Evolutionary conservation across 305 asterid genomes (phyloP), one percentile per base, ranked within the genome.

Genomic region (Solanum hybrid): DNA sequence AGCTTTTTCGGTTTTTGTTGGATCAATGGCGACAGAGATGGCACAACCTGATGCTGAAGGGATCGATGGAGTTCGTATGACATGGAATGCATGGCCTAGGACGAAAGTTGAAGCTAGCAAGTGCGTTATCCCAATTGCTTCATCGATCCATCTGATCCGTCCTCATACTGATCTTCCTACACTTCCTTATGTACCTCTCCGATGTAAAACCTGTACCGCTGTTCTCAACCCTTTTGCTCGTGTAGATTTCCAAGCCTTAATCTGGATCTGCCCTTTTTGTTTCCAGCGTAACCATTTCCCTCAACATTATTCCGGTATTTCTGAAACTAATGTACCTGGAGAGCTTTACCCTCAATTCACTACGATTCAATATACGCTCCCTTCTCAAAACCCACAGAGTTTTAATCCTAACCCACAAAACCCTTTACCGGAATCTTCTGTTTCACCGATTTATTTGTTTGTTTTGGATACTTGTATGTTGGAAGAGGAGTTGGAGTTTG

Each of bases 191-290:
- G 38, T 91, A 5, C 99, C 99, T 1, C 96, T 97, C 85, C 94
- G 95, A 66, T 97, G 99, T 95, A 96, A 94, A 86, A 93, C 98
- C 31, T 98, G 99, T 87, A 66, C 98, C 31, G 89, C 98, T 16
- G 94, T 95, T 73, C 88, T 98, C 91, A 96, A 96, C 93, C 97
- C 99, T 36, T 96, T 91, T 35, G 93, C 97, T 93, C 97, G 98
- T 56, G 96, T 96, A 17, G 99, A 98, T 93, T 95, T 95, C 94
- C 91, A 94, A 34, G 99, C 97, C 27, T 93, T 93, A 76, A 93
- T 96, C 73, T 98, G 99, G 99, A 98, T 96, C 98, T 98, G 99
- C 87, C 99, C 99, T 1, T 95, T 98, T 38, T 98, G 99, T 93
- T 95, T 93, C 75, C 99, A 96, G 51, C 94, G 99, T 20, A 96